phyloP scores from a whole-genome alignment of 1,284 basidiomycete genomes.

The Microbotryum silenes-acaulis region DNA sequence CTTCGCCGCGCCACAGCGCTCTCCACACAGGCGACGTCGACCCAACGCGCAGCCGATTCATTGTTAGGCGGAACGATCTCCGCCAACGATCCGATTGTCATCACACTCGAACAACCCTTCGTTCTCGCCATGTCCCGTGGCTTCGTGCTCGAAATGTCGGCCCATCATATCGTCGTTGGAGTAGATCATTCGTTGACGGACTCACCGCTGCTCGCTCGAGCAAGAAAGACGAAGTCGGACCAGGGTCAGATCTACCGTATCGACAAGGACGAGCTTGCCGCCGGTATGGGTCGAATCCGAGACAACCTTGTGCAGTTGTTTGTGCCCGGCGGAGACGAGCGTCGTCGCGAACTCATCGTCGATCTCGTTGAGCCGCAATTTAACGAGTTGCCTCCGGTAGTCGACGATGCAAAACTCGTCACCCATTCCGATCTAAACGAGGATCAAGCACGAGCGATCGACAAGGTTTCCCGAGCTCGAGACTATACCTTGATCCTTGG shows the following conservation, averaged over 20 bases:
- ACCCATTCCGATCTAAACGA: constrained; percentile 52
- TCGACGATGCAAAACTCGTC: no score
- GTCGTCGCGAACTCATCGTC: constrained; percentile 64
- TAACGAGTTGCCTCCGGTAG: constrained; percentile 31
- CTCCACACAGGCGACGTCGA: constrained; percentile 16
- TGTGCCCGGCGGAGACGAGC: constrained; percentile 57
- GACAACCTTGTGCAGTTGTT: constrained; percentile 87
- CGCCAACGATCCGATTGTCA: constrained; percentile 68
- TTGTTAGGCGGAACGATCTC: constrained; percentile 72
- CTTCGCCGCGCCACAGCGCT: constrained; percentile 42
- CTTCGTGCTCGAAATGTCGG: constrained; percentile 65
- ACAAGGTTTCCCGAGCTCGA: constrained; percentile 63
- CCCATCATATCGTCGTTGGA: constrained; percentile 60
- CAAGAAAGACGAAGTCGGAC: not conserved
- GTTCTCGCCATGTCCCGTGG: constrained; percentile 76
- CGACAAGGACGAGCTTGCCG: constrained; percentile 84
- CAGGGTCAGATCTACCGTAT: constrained; percentile 62
- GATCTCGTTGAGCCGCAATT: constrained; percentile 67
- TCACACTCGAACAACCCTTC: constrained; percentile 71
- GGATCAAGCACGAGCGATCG: constrained; percentile 66
- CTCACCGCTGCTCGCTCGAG: constrained; percentile 37
- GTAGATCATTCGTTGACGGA: constrained; percentile 65
- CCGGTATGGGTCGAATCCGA: constrained; percentile 77
- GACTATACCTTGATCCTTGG: constrained; percentile 91
- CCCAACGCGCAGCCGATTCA: constrained; percentile 37